A percentile compares a stretch with the other conserved stretches of the same genome.
Evolutionary conservation across 208 protist species (phyloP).

Genomic region (Angomonas ambiguus): DNA sequence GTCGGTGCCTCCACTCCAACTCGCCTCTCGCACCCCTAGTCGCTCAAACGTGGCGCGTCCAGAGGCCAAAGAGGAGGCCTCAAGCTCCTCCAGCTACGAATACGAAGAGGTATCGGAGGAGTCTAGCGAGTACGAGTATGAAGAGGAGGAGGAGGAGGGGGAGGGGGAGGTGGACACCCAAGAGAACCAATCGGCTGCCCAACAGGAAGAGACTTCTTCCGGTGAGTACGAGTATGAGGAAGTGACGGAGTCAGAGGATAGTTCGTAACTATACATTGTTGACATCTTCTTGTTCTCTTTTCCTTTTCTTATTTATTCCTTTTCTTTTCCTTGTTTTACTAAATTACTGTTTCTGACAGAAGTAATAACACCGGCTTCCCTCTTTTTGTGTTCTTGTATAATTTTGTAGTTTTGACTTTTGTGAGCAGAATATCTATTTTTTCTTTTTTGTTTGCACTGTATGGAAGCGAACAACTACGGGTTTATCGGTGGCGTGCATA

Average conservation of each 20-base stretch:
- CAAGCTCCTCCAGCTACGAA: constrained; percentile 12
- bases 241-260: constrained; percentile 21
- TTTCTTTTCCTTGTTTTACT: background rate
- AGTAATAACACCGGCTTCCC: background rate
- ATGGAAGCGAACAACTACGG: background rate
- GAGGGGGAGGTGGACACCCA: constrained; percentile 27
- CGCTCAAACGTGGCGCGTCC: background rate
- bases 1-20: background rate
- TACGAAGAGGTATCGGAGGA: constrained; percentile 17
- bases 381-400: background rate
- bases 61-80: background rate
- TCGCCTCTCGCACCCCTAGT: background rate
- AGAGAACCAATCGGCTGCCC: constrained; percentile 7
- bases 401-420: background rate
- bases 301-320: constrained; percentile 8
- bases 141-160: constrained; percentile 38
- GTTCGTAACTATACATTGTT: background rate
- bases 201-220: background rate
- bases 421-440: constrained; percentile 9
- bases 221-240: constrained; percentile 23
- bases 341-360: background rate
- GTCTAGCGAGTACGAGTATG: constrained; percentile 22
- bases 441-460: background rate
- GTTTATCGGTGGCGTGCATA: constrained; percentile 24
- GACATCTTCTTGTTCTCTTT: constrained; percentile 10